Evolutionary conservation across 2,329 filamentous ascomycete genomes (phyloP), one percentile per base, ranked within the genome.

Genomic region (Colletotrichum chrysophilum): DNA sequence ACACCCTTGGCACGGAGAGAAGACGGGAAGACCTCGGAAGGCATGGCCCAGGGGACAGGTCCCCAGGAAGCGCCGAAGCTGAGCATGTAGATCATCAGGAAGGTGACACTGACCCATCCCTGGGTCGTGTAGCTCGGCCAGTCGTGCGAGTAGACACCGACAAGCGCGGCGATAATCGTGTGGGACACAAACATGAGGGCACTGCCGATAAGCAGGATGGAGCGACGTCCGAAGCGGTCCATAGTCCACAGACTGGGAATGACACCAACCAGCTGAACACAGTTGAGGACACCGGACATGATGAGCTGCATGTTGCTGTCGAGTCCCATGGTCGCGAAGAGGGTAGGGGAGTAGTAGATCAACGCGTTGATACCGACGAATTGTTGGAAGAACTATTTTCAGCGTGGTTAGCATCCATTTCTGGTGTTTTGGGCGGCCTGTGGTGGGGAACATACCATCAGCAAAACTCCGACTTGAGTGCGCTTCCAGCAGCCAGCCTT

Each of bases 61-160:
- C 88, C 89, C 89, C 90, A 93, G 0, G 88, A 88, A 0, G 87
- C 88, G 3, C 91, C 91, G 75, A 93, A 94, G 3, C 85, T 83
- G 52, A 91, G 80, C 87, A 93, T 92, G 80, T 91, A 75, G 4
- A 75, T 30, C 24, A 75, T 28, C 26, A 75, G 21, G 62, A 75
- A 75, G 28, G 88, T 88, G 0, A 91, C 88, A 2, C 88, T 88
- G 7, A 86, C 89, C 90, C 90, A 92, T 5, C 89, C 90, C 1
- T 88, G 89, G 1, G 83, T 86, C 4, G 80, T 78, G 78, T 91
- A 86, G 1, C 82, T 78, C 3, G 81, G 79, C 86, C 90, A 92
- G 28, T 86, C 81, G 68, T 88, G 77, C 34, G 89, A 84, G 78
- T 87, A 89, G 9, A 85, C 84, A 3, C 87, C 90, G 14, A 87